phyloP scores from a whole-genome alignment of 208 protist species.

The Leishmania tropica region DNA sequence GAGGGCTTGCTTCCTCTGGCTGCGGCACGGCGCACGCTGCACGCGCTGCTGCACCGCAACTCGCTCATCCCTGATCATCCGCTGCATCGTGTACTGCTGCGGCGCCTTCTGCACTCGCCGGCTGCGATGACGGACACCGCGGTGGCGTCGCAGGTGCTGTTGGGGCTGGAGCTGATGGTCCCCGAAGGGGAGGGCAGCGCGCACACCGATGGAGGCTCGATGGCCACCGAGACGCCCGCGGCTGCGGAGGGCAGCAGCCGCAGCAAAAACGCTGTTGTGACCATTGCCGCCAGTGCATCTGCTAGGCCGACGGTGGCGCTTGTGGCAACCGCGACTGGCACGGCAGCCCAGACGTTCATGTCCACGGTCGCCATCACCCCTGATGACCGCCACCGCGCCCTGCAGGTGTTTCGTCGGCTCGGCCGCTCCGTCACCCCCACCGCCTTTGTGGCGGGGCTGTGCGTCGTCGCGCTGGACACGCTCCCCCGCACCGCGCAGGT shows the following conservation, averaged over 20 bases:
- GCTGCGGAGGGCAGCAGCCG: not conserved
- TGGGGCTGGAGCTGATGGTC: constrained; percentile 36
- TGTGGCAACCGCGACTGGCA: not conserved
- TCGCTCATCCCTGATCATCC: constrained; percentile 66
- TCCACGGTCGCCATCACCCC: constrained; percentile 15
- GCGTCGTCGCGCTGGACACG: constrained; percentile 39
- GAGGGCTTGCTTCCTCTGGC: constrained; percentile 9
- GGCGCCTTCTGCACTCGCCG: constrained; percentile 44
- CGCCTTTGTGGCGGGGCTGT: constrained; percentile 74
- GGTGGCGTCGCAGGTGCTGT: constrained; percentile 33
- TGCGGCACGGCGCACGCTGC: constrained; percentile 29
- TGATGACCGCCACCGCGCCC: constrained; percentile 24
- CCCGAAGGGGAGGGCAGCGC: not conserved
- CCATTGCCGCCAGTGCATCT: not conserved
- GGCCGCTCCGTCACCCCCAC: constrained; percentile 46
- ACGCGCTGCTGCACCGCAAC: constrained; percentile 50
- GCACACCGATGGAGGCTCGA: not conserved
- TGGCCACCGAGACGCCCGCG: not conserved
- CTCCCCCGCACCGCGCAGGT: constrained; percentile 53
- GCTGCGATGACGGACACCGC: constrained; percentile 36
- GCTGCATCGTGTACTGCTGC: constrained; percentile 56
- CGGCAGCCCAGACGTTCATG: not conserved
- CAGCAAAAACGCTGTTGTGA: not conserved
- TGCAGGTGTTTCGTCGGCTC: constrained; percentile 60
- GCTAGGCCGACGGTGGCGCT: not conserved